Base-by-base conservation (phyloP, 306 rosid species). In the Spatholobus suberectus region DNA sequence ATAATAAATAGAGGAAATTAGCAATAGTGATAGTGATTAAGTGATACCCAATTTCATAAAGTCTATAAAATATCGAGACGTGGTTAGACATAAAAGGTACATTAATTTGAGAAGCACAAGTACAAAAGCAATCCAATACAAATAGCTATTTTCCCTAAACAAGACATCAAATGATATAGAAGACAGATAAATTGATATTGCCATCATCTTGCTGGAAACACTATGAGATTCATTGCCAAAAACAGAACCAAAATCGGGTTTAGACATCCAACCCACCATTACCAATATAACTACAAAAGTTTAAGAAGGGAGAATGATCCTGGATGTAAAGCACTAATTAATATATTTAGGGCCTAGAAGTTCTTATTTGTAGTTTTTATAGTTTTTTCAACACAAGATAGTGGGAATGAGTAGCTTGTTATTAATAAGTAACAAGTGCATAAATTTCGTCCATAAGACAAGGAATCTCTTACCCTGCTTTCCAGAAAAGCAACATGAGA, bases 401-500 rank as follows among this genome's bases (percentile, higher is more conserved):
- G 73, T 29, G 32, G 18, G 63, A 38, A 57, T 38, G 62, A 75
- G 40, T 52, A 69, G 57, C 77, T 46, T 13, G 47, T 34, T 24
- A 24, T 3, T 76, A 76, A 38, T 18, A 41, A 35, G 83, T 38
- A 35, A 78, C 68, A 34, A 38, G 15, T 41, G 75, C 69, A 86
- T 43, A 17, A 44, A 75, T 52, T 70, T 52, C 5, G 17, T 71
- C 18, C 73, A 59, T 67, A 73, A 43, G 75, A 69, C 54, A 73
- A n/a, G n/a, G 3, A 81, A 11, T 26, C 84, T 78, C 86, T 85
- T 87, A 87, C 88, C 85, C 86, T 78, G 71, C 86, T 57, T 79
- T 82, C 70, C 27, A 87, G 81, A 54, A 87, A 85, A 82, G 70
- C 83, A 54, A 20, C 85, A 69, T 87, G 88, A 44, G 90, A 87